These are phyloP conservation scores for Alternaria sp. DNA, from an alignment of 2,329 filamentous ascomycete genomes.

Conservation along the genomic window DNA sequence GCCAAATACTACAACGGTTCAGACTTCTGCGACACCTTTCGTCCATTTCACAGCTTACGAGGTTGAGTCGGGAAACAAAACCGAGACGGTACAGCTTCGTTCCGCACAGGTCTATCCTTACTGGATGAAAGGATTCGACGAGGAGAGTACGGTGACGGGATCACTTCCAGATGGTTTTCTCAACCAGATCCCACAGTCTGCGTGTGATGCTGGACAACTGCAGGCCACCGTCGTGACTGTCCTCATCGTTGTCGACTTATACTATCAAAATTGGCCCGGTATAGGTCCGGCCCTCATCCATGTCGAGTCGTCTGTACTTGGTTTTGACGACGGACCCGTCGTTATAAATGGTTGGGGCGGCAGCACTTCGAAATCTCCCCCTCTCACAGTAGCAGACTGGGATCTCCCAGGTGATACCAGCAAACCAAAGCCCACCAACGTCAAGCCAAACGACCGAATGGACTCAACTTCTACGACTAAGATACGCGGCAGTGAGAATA, in stretches of 20 bases:
- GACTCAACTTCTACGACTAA: constrained; percentile 9
- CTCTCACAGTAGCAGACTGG: constrained; percentile 24
- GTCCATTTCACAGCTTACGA: constrained; percentile 54
- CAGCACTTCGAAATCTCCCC: constrained; percentile 6
- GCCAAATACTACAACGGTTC: constrained; percentile 28
- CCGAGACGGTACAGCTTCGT: constrained; percentile 44
- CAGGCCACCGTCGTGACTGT: constrained; percentile 51
- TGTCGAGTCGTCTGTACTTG: constrained; percentile 37
- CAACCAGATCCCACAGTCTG: constrained; percentile 39
- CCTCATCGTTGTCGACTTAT: constrained; percentile 51
- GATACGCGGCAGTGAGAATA: constrained; percentile 1
- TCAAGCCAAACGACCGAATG: constrained; percentile 6
- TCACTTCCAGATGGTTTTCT: constrained; percentile 48
- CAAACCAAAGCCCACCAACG: constrained; percentile 6
- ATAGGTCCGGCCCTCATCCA: constrained; percentile 35
- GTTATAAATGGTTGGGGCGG: constrained; percentile 14
- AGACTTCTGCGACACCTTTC: constrained; percentile 49
- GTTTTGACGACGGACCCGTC: constrained; percentile 29
- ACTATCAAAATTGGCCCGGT: constrained; percentile 33
- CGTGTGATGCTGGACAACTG: constrained; percentile 46
- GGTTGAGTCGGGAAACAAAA: constrained; percentile 45
- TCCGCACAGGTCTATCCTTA: constrained; percentile 49
- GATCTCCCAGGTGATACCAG: constrained; percentile 5
- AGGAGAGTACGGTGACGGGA: constrained; percentile 34
- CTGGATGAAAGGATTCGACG: constrained; percentile 38